Conservation (phyloP, 495 filamentous ascomycete species). For the Collariella sp. region DNA sequence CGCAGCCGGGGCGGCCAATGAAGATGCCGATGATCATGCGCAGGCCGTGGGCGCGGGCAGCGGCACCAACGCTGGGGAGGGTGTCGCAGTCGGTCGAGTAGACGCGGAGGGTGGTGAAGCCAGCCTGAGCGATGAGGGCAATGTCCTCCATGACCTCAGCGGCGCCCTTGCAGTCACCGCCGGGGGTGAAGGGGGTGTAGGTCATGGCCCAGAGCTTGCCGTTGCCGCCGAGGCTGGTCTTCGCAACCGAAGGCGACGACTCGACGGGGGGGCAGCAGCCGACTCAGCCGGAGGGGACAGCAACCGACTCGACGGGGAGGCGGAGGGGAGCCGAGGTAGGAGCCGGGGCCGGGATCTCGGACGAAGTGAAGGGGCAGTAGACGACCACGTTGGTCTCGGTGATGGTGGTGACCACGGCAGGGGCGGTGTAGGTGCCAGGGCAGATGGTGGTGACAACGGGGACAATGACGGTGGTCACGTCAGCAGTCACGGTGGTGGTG, state of each 20-base stretch:
- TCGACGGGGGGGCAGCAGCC: constrained; percentile 1
- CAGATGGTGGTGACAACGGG: constrained; percentile 56
- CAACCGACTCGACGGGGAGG: too few species aligned
- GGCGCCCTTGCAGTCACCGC: constrained; percentile 59
- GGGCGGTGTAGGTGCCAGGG: constrained; percentile 67
- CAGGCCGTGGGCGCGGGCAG: constrained; percentile 52
- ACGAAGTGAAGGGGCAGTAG: constrained; percentile 58
- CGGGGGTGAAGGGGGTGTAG: constrained; percentile 71
- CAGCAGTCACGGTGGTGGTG: constrained; percentile 49
- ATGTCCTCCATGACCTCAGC: constrained; percentile 57
- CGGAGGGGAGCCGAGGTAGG: constrained; percentile 9
- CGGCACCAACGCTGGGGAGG: constrained; percentile 63
- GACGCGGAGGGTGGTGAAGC: constrained; percentile 75
- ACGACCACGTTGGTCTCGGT: constrained; percentile 60
- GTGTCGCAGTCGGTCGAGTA: constrained; percentile 87
- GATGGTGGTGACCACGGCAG: constrained; percentile 57
- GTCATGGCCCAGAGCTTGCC: constrained; percentile 76
- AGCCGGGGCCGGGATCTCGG: constrained; percentile 20
- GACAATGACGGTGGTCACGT: constrained; percentile 52
- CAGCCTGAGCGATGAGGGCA: constrained; percentile 55
- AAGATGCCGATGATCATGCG: constrained; percentile 81
- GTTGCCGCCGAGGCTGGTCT: constrained; percentile 32
- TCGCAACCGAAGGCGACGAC: constrained; percentile 11
- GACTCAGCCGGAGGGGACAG: constrained; percentile 9
- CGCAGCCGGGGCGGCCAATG: constrained; percentile 56